Evolutionary conservation across 1,139 yeast species (phyloP).

Genomic region (Suhomyces panamericanus): DNA sequence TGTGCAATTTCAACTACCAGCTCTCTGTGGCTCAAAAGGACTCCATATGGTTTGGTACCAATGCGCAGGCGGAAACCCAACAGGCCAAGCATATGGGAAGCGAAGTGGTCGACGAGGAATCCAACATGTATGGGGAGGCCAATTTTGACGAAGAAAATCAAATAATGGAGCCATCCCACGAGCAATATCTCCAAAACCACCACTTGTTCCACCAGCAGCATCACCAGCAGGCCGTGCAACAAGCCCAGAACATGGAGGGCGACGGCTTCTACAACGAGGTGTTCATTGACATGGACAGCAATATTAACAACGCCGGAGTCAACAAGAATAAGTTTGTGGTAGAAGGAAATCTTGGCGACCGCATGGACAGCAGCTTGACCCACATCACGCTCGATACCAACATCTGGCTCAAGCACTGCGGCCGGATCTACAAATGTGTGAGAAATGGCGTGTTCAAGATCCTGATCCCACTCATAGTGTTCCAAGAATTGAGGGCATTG

Average conservation of each 20-base stretch:
- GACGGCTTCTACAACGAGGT: slow-evolving; percentile 29
- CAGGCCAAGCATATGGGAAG: slow-evolving; percentile 17
- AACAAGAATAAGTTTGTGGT: slow-evolving; percentile 10
- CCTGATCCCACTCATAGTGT: slow-evolving; percentile 70
- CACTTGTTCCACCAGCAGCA: slow-evolving; percentile 22
- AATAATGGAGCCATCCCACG: slow-evolving; percentile 9
- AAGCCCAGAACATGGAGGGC: slow-evolving; percentile 12
- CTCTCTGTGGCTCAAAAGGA: slow-evolving; percentile 19
- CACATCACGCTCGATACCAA: slow-evolving; percentile 73
- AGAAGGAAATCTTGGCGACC: slow-evolving; percentile 47
- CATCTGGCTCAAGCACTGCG: slow-evolving; percentile 80
- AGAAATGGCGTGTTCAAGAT: slow-evolving; percentile 57
- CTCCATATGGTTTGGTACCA: slow-evolving; percentile 22
- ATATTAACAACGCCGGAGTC: slow-evolving; percentile 1
- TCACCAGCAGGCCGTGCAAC: slow-evolving; percentile 18
- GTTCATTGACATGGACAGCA: slow-evolving; percentile 17
- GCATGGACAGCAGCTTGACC: slow-evolving; percentile 57
- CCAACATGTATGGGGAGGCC: slow-evolving; percentile 13
- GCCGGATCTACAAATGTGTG: slow-evolving; percentile 69
- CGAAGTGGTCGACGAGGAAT: slow-evolving; percentile 14
- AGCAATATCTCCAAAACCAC: slow-evolving; percentile 15
- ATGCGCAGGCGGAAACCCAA: slow-evolving; percentile 1
- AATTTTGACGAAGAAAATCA: slow-evolving; percentile 20
- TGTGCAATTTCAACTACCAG: slow-evolving; percentile 16
- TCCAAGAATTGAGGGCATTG: slow-evolving; percentile 74